These are phyloP conservation scores for Macrolepiota dolichaula DNA, from an alignment of 768 basidiomycete species.

Conservation along the genomic window DNA sequence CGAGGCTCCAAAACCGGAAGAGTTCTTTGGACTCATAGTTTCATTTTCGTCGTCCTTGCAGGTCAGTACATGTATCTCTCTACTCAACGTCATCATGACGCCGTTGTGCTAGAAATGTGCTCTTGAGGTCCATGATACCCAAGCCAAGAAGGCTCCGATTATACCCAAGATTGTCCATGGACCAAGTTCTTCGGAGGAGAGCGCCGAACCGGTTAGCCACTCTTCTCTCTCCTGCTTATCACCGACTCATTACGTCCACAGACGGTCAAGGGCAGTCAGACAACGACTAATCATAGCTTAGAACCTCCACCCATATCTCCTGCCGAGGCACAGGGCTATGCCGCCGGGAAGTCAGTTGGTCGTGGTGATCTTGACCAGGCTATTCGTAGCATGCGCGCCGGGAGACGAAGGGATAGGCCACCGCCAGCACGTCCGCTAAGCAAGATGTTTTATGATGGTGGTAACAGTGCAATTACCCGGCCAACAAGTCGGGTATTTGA, in stretches of 20 bases:
- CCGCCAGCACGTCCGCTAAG: conserved; percentile 55
- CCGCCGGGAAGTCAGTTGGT: conserved; percentile 54
- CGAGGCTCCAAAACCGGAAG: conserved; percentile 72
- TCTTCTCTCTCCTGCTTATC: conserved; percentile 10
- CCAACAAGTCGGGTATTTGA: conserved; percentile 32
- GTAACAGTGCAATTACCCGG: conserved; percentile 19
- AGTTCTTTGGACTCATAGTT: conserved; percentile 75
- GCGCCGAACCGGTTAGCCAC: conserved; percentile 16
- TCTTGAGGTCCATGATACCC: conserved; percentile 57
- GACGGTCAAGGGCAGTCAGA: conserved; percentile 37
- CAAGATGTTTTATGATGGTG: conserved; percentile 79
- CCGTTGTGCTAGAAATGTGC: conserved; percentile 59
- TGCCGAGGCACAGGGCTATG: conserved; percentile 32
- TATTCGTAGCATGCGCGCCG: conserved; percentile 75
- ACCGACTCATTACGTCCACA: conserved; percentile 18
- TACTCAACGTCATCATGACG: not conserved
- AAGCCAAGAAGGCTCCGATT: conserved; percentile 28
- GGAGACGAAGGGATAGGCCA: conserved; percentile 49
- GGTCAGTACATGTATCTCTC: conserved; percentile 31
- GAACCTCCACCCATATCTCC: conserved; percentile 19
- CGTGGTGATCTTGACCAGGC: conserved; percentile 83
- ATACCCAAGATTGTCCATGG: conserved; percentile 21
- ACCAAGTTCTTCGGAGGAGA: conserved; percentile 21
- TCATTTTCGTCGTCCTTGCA: conserved; percentile 73
- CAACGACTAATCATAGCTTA: conserved; percentile 24